Evolutionary conservation across 495 filamentous ascomycete genomes (phyloP).

Genomic region (Filosporella fistucella): DNA sequence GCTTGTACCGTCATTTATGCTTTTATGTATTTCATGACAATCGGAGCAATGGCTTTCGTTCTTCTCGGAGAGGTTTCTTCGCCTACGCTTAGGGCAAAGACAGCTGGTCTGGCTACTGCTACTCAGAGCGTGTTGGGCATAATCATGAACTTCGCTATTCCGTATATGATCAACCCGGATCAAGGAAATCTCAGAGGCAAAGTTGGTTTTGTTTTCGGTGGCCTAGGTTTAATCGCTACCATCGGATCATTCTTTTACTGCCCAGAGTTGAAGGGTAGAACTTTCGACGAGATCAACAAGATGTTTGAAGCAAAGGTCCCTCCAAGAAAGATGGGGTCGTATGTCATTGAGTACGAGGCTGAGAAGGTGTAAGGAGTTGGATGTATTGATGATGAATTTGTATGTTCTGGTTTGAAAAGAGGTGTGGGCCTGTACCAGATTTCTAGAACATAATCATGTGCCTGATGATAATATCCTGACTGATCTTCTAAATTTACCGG

Average conservation of each 20-base stretch:
- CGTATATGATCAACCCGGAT: constrained; percentile 64
- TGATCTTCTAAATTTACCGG: too few species aligned
- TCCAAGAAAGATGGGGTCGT: constrained; percentile 30
- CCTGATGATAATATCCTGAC: too few species aligned
- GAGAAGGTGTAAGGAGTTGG: too few species aligned
- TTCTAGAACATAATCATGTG: too few species aligned
- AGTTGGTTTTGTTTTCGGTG: constrained; percentile 65
- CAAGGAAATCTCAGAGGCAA: constrained; percentile 60
- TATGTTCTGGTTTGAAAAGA: too few species aligned
- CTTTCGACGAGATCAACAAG: constrained; percentile 48
- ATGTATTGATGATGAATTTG: too few species aligned
- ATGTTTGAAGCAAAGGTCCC: constrained; percentile 37
- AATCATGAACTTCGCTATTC: constrained; percentile 57
- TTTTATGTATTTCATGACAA: constrained; percentile 50
- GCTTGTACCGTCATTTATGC: constrained; percentile 46
- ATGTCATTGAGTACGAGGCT: not conserved
- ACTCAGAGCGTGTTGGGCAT: constrained; percentile 55
- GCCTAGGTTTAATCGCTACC: constrained; percentile 35
- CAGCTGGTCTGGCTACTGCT: constrained; percentile 57
- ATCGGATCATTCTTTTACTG: constrained; percentile 29
- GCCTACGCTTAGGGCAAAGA: constrained; percentile 49
- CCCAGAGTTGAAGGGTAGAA: constrained; percentile 49
- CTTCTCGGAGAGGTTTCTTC: constrained; percentile 45
- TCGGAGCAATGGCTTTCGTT: constrained; percentile 55
- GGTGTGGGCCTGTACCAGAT: too few species aligned